These are phyloP conservation scores for Macrophomina phaseolina DNA, from an alignment of 2,329 filamentous ascomycete genomes.

Conservation along the genomic window DNA sequence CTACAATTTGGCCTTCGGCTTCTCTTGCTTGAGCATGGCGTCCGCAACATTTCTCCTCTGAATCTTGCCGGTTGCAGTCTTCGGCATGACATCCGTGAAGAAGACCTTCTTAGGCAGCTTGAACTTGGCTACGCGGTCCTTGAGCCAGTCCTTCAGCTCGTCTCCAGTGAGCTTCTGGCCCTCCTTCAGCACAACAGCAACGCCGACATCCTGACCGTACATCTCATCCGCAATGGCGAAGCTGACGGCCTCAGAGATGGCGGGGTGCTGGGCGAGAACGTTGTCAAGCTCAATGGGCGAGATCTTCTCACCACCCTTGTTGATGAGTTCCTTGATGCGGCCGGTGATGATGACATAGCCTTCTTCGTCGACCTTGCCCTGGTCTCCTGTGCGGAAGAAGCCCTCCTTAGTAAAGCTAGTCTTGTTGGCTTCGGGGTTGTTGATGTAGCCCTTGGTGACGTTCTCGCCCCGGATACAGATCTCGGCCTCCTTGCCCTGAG, in stretches of 20 bases:
- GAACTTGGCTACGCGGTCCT: conserved; percentile 76
- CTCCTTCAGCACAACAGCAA: conserved; percentile 75
- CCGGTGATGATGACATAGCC: conserved; percentile 87
- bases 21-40: conserved; percentile 76
- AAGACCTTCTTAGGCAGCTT: conserved; percentile 86
- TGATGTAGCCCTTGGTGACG: conserved; percentile 83
- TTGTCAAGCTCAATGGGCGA: conserved; percentile 89
- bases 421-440: conserved; percentile 78
- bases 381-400: conserved; percentile 88
- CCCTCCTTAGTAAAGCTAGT: conserved; percentile 75
- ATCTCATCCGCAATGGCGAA: conserved; percentile 83
- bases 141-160: conserved; percentile 72
- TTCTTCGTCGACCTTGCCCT: conserved; percentile 79
- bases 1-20: conserved; percentile 59
- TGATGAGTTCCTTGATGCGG: conserved; percentile 92
- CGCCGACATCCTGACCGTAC: conserved; percentile 81
- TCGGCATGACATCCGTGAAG: conserved; percentile 84
- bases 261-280: conserved; percentile 73
- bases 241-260: conserved; percentile 78
- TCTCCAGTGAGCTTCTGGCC: conserved; percentile 61
- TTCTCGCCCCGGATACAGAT: conserved; percentile 85
- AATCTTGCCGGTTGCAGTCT: conserved; percentile 91
- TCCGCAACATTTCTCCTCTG: conserved; percentile 86
- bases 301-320: conserved; percentile 90
- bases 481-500: conserved; percentile 75